Evolutionary conservation across 1,284 basidiomycete species (phyloP), one percentile per base, ranked within the genome.

Genomic region (Puccinia triticina): DNA sequence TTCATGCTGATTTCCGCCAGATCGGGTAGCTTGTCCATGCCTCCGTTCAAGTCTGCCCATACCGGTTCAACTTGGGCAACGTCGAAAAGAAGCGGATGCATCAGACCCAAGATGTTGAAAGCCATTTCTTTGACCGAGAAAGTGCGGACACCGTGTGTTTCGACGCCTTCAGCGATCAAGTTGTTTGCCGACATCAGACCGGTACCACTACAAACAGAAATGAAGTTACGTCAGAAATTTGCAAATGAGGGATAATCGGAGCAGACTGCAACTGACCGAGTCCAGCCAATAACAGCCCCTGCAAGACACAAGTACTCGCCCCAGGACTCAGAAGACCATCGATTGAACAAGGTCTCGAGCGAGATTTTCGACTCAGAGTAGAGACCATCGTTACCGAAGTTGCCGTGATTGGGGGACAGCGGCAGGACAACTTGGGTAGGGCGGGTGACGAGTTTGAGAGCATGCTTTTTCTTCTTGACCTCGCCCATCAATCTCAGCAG

Each of bases 111-210:
- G 85, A 99, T 94, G 89, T 98, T 99, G 92, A 99, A 99, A 3
- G 96, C 95, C 96, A 99, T 99, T 89, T 99, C 96, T 89, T 98
- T 98, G 73, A 96, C 93, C 2, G 95, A 97, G 91, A 98, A 99
- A 5, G 97, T 99, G 85, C 96, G 92, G 84, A 97, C 93, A 85
- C 97, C 96, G 84, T 94, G 91, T 84, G 92, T 91, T 89, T 99
- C 96, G 76, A 99, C 91, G 83, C 95, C 94, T 84, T 97, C 94
- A 61, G 97, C 94, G 80, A 98, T 92, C 77, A 93, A 94, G 89
- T 98, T 97, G 82, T 94, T 96, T 4, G 94, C 93, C 83, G 91
- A 92, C 96, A 99, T 99, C 82, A 99, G 89, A 84, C 96, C 96
- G n/a, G 97, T 99, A 72, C 96, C 96, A 85, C 95, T 94, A 80